Conservation (phyloP, 2,329 filamentous ascomycete genomes). For the Xylariaceae sp. region DNA sequence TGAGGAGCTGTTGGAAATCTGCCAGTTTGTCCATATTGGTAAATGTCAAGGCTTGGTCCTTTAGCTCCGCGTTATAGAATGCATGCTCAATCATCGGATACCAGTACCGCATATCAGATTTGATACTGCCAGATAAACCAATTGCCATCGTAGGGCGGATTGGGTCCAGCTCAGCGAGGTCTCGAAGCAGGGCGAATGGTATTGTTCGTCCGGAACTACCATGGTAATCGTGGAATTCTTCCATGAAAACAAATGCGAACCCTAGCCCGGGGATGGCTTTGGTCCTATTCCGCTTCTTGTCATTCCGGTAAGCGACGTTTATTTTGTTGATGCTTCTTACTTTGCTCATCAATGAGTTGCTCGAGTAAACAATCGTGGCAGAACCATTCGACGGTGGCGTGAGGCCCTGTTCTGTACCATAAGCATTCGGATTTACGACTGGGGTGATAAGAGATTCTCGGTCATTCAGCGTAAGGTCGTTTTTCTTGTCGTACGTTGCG, state of each 20-base stretch:
- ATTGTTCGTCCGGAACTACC: neutral
- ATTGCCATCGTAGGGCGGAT: neutral
- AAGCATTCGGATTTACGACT: too few relatives aligned
- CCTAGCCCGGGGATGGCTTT: too few relatives aligned
- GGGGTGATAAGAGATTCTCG: too few relatives aligned
- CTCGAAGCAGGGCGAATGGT: neutral
- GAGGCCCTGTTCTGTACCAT: too few relatives aligned
- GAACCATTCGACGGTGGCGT: too few relatives aligned
- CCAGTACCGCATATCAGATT: conserved; percentile 1
- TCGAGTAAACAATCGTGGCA: too few relatives aligned
- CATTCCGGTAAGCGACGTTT: too few relatives aligned
- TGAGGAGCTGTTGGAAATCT: neutral
- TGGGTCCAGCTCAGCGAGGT: neutral
- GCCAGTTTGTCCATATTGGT: neutral
- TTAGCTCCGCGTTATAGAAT: neutral
- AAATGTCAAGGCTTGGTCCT: neutral
- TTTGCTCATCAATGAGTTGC: too few relatives aligned
- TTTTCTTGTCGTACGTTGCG: too few relatives aligned
- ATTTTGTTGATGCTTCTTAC: too few relatives aligned
- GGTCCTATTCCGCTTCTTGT: too few relatives aligned
- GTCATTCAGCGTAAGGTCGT: too few relatives aligned
- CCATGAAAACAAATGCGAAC: conserved; percentile 10
- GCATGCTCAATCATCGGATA: conserved; percentile 5
- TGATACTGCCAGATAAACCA: conserved; percentile 10
- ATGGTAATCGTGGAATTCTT: conserved; percentile 14